Percentiles rank a stretch among this genome's conserved stretches.
These are phyloP conservation scores for Leishmania lainsoni DNA, from an alignment of 208 protist species.

Conservation along the genomic window DNA sequence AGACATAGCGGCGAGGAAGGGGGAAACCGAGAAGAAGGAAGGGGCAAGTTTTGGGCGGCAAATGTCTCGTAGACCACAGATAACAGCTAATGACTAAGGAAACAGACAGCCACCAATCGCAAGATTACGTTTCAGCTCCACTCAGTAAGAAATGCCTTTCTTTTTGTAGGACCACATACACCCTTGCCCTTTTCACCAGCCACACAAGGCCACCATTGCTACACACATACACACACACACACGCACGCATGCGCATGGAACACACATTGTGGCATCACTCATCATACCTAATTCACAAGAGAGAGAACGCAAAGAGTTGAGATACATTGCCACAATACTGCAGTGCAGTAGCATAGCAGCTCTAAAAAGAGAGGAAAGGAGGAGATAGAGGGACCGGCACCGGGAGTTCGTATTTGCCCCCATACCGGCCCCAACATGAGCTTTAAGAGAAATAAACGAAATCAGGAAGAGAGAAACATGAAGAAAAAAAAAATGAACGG, in stretches of 20 bases:
- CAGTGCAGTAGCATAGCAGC: not conserved
- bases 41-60: not conserved
- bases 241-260: not conserved
- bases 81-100: not conserved
- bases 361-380: not conserved
- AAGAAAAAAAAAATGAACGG: not conserved
- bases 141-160: not conserved
- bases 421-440: not conserved
- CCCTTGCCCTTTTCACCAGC: not conserved
- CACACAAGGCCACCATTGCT: not conserved
- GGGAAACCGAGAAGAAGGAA: not conserved
- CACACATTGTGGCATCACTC: not conserved
- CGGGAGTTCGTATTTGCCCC: not conserved
- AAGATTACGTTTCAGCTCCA: not conserved
- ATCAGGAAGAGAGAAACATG: not conserved
- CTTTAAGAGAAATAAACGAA: slow-evolving; percentile 7
- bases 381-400: not conserved
- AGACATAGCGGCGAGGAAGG: not conserved
- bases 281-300: not conserved
- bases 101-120: not conserved
- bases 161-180: not conserved
- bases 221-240: not conserved
- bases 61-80: not conserved
- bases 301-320: not conserved
- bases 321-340: not conserved